Percentiles rank a stretch among this genome's conserved stretches.
Conservation (phyloP, 2,329 filamentous ascomycete genomes). For the Xylariaceae sp. region DNA sequence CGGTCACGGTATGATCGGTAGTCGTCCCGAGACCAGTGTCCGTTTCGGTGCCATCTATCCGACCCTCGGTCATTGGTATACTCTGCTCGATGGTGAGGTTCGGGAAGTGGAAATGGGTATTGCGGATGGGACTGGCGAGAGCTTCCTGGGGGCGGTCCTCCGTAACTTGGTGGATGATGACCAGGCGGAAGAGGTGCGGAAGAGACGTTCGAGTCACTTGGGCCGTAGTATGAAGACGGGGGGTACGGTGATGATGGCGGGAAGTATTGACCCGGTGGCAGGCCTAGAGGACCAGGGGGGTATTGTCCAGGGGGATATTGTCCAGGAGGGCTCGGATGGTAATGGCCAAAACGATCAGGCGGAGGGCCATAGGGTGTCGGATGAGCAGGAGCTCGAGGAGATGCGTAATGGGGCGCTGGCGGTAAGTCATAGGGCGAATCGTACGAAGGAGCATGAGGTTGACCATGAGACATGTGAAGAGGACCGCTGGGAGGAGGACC, state of each 20-base stretch:
- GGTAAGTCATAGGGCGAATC: too few species aligned
- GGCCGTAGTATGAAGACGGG: conserved; percentile 6
- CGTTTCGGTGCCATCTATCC: too few species aligned
- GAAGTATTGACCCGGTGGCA: conserved; percentile 9
- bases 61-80: too few species aligned
- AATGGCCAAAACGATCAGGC: background rate
- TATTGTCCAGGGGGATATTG: too few species aligned
- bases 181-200: conserved; percentile 7
- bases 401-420: too few species aligned
- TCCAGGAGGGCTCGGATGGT: too few species aligned
- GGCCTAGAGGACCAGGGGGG: conserved; percentile 7
- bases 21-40: too few species aligned
- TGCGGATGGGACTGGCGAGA: conserved; percentile 10
- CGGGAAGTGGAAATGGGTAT: too few species aligned
- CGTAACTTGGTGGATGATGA: conserved; percentile 10
- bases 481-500: background rate
- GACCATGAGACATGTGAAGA: background rate
- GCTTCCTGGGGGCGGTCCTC: conserved; percentile 9
- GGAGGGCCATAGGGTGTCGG: background rate
- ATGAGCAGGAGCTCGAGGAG: background rate
- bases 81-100: too few species aligned
- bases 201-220: conserved; percentile 4
- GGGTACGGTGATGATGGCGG: conserved; percentile 9
- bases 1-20: too few species aligned
- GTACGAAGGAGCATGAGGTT: background rate